Evolutionary conservation across 805 yeast species (phyloP).

Genomic region (Blastobotrys americana): DNA sequence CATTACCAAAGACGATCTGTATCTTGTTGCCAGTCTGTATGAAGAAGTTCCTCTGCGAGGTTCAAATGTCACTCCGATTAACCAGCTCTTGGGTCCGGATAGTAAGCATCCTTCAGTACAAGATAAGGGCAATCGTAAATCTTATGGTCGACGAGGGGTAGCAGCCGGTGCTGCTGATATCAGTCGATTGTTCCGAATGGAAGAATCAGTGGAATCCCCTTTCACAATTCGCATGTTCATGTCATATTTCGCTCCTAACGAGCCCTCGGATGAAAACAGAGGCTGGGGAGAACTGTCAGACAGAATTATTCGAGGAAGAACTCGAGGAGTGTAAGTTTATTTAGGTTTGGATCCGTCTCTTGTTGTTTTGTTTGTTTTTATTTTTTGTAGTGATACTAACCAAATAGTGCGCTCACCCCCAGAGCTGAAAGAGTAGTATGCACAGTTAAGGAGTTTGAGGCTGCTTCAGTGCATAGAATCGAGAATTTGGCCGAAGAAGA

Average conservation of each 20-base stretch:
- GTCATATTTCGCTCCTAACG: conserved; percentile 47
- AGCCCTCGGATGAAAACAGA: conserved; percentile 40
- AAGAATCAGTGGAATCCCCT: conserved; percentile 57
- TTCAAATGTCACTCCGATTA: conserved; percentile 5
- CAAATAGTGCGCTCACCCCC: conserved; percentile 60
- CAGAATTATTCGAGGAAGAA: conserved; percentile 67
- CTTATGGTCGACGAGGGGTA: conserved; percentile 58
- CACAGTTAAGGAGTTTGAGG: conserved; percentile 66
- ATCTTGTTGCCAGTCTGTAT: conserved; percentile 66
- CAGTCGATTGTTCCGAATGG: conserved; percentile 64
- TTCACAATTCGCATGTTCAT: conserved; percentile 67
- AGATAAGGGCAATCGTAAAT: conserved; percentile 4
- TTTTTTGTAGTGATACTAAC: background rate
- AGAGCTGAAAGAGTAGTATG: conserved; percentile 66
- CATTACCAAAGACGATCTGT: conserved; percentile 56
- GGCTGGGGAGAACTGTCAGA: conserved; percentile 91
- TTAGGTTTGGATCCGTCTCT: background rate
- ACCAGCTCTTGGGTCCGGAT: conserved; percentile 5
- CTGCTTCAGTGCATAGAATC: conserved; percentile 27
- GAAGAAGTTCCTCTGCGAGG: conserved; percentile 51
- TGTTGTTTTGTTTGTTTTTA: conserved; percentile 35
- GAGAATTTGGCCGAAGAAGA: conserved; percentile 30
- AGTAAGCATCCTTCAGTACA: conserved; percentile 19
- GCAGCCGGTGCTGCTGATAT: conserved; percentile 87
- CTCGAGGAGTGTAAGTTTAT: conserved; percentile 42